Conservation (phyloP, 257 asterid genomes). For the Solanum pimpinellifolium region DNA sequence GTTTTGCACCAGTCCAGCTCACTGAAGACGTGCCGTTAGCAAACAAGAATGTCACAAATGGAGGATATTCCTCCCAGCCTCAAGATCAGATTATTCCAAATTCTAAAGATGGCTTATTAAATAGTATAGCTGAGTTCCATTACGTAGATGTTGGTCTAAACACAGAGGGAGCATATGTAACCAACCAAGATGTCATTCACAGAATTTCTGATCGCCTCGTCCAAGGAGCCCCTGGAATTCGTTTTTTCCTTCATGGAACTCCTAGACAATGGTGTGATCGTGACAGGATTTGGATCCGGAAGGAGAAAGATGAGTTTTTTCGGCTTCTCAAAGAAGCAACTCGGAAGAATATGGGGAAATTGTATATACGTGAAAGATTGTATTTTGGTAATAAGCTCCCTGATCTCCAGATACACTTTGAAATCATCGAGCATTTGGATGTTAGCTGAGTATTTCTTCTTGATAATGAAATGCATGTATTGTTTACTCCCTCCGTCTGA, state of each 20-base stretch:
- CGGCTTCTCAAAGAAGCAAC: slow-evolving; percentile 57
- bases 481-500: no score
- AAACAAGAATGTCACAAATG: slow-evolving; percentile 16
- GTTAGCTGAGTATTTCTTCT: slow-evolving; percentile 28
- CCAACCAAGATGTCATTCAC: slow-evolving; percentile 43
- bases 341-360: slow-evolving; percentile 39
- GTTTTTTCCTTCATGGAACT: slow-evolving; percentile 80
- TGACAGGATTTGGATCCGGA: slow-evolving; percentile 57
- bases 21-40: slow-evolving; percentile 8
- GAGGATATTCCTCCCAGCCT: slow-evolving; percentile 8
- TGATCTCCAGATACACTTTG: slow-evolving; percentile 83
- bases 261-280: slow-evolving; percentile 89
- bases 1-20: slow-evolving; percentile 26
- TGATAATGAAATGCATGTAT: background rate
- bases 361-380: slow-evolving; percentile 57
- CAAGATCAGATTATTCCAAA: slow-evolving; percentile 46
- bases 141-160: slow-evolving; percentile 92
- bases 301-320: slow-evolving; percentile 59
- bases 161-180: slow-evolving; percentile 69
- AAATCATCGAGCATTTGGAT: slow-evolving; percentile 65
- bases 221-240: slow-evolving; percentile 38
- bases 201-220: slow-evolving; percentile 32
- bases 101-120: slow-evolving; percentile 52
- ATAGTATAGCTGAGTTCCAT: slow-evolving; percentile 75
- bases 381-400: slow-evolving; percentile 61